Evolutionary conservation across 164 flowering plant genomes (phyloP), one percentile per base, ranked within the genome.

Genomic region (Amborella trichopoda): DNA sequence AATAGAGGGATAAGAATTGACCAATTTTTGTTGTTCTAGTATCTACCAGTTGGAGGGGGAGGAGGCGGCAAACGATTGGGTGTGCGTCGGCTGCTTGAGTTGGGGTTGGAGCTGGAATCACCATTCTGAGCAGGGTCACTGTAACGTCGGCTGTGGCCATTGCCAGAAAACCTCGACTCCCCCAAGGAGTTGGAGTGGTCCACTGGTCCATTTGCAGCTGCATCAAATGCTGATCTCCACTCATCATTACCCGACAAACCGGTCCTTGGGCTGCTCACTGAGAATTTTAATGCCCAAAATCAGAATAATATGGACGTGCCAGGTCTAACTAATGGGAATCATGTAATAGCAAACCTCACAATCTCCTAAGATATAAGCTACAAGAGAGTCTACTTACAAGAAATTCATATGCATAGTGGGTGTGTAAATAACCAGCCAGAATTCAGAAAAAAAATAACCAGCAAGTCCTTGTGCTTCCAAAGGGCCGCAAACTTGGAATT

Each of bases 211-310:
- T 78, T 83, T 26, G 93, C 91, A 27, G 97, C 94, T 26, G 89
- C 77, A 62, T 88, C 86, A 56, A 88, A 88, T 52, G 97, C 97
- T 36, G 81, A 62, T 56, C 82, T 76, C 97, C 97, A 88, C 37
- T 88, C 97, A 49, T 82, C 94, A n/a, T 81, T 85, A 28, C 81
- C 53, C 3, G 75, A 19, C n/a, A 63, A 75, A 26, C 50, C 23
- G 13, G 71, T 48, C 63, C 78, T 70, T 23, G 97, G 90, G 68
- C 96, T 83, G 61, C 73, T 81, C 56, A 81, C 97, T 83, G 86
- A 41, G 56, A 23, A 34, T n/a, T n/a, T n/a, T n/a, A n/a, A n/a
- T 13, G 24, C 28, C 0, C 12, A 14, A 24, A 34, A 42, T 24
- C n/a, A n/a, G n/a, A n/a, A n/a, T n/a, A n/a, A n/a, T n/a, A n/a